Evolutionary conservation across 2,329 filamentous ascomycete species (phyloP), one percentile per base, ranked within the genome.

Genomic region (Monosporascus sp.): DNA sequence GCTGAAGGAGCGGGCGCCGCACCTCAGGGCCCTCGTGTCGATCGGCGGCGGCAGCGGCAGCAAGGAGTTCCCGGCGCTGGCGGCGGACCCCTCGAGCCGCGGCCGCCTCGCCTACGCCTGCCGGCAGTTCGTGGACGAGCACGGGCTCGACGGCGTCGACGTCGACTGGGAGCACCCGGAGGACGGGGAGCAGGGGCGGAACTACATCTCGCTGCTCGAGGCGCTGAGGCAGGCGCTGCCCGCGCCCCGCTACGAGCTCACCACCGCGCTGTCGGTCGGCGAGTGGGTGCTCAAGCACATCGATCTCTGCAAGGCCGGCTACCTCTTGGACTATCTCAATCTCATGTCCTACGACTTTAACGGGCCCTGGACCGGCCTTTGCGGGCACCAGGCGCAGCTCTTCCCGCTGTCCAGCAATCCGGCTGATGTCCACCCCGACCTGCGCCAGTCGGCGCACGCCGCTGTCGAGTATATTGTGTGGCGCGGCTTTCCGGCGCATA

Each of bases 331-430:
- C 65, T 74, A 80, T 61, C 70, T 88, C 56, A 87, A 88, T 62
- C 72, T 88, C 45, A 88, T 88, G 86, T 76, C 79, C 14, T 88
- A 88, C 63, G 85, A 88, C 65, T 87, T 87, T 59, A 76, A 78
- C 0, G 85, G 85, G 0, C 76, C 81, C 7, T 88, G 85, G 85
- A 78, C 77, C 2, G 67, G 74, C 22, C 76, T 79, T 31, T 79
- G 78, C 9, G 85, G 84, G 14, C 83, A 88, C 63, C 85, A 88
- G 38, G 81, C 85, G 2, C 83, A 86, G 62, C 77, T 88, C 0
- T 76, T 77, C 50, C 70, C 77, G 0, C 76, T 76, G 2, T 62
- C 58, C 3, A 56, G 59, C 1, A 53, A 61, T 22, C 53, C 58
- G 17, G 35, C 51, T 15, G 45, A 56, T 18, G 58, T 62, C 20